Base-by-base conservation (phyloP, 352 stramenopile genomes). In the Phytophthora syringae region DNA sequence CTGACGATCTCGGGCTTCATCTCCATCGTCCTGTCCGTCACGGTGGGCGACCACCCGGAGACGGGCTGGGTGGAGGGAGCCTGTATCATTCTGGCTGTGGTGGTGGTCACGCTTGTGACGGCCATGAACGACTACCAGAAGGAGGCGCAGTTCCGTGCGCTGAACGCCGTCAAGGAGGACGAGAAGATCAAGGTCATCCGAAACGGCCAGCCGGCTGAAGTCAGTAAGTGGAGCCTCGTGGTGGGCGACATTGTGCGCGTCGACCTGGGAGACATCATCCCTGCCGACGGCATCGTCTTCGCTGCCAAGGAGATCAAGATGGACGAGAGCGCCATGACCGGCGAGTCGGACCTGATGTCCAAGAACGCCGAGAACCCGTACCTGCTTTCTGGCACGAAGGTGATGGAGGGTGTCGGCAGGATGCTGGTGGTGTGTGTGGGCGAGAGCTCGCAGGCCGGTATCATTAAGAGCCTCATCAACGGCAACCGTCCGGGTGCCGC, bases 351-450 rank as follows among this genome's bases (percentile, higher is more conserved):
- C 9, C 27, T 32, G 27, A 32, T 32, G 27, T 32, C 27, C 5
- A 98, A 97, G 79, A 80, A 72, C 51, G 52, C 51, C 5, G 77
- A 88, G 15, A 84, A 94, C 60, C 89, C 90, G 5, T 97, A 98
- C 60, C 61, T 98, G 24, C 76, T 98, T 9, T 97, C 88, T 7
- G 94, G 93, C 34, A 98, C 93, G 32, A 95, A 94, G 28, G 85
- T 97, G 13, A 96, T 95, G 69, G 88, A 94, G 50, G 96, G 96
- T n/a, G 78, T 90, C 3, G 92, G 80, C 36, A 85, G 89, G 56
- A 97, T 98, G 81, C 76, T 99, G 27, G 92, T 97, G 7, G 82
- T 96, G 28, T 95, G 92, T 24, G 94, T 98, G 15, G 95, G 96
- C 20, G 86, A 89, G 37, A 67, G 97, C 69, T 96, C 79, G 27